A percentile compares a stretch with the other conserved stretches of the same genome.
Conservation (phyloP, 805 yeast species). For the Kazachstania kunashirensis region DNA sequence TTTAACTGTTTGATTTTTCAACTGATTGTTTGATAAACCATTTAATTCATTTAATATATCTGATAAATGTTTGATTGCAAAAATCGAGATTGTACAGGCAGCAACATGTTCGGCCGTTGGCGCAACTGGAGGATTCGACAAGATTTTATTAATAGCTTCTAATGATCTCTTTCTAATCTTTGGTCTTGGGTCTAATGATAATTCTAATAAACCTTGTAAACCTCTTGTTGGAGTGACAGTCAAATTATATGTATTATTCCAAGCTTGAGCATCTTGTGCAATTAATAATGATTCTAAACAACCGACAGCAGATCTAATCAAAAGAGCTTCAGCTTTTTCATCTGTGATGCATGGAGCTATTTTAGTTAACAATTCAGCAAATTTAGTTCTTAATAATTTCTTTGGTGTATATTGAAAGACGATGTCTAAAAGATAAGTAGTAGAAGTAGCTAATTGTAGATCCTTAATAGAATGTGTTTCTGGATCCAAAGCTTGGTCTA, state of each 20-base stretch:
- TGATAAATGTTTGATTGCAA: constrained; percentile 48
- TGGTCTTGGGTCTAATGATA: constrained; percentile 82
- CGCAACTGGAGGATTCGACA: constrained; percentile 60
- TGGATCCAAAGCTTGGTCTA: constrained; percentile 57
- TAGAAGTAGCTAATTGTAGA: constrained; percentile 54
- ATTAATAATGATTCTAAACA: constrained; percentile 67
- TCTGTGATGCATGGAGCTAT: constrained; percentile 73
- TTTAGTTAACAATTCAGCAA: constrained; percentile 66
- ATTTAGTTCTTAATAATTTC: constrained; percentile 59
- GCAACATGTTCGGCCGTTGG: constrained; percentile 76
- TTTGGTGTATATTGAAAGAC: constrained; percentile 67
- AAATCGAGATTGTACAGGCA: constrained; percentile 56
- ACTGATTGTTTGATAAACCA: constrained; percentile 29
- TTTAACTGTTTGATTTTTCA: constrained; percentile 28
- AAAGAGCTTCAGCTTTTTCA: constrained; percentile 64
- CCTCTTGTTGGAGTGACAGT: constrained; percentile 68
- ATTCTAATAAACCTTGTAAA: constrained; percentile 62
- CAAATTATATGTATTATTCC: constrained; percentile 50
- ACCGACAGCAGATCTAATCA: constrained; percentile 76
- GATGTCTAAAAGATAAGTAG: constrained; percentile 74
- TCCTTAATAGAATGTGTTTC: constrained; percentile 47
- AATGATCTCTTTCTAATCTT: constrained; percentile 92
- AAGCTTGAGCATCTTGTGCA: constrained; percentile 71
- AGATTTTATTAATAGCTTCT: constrained; percentile 65
- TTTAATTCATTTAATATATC: constrained; percentile 34